These are phyloP conservation scores for Pisolithus orientalis DNA, from an alignment of 768 basidiomycete genomes.

Conservation along the genomic window DNA sequence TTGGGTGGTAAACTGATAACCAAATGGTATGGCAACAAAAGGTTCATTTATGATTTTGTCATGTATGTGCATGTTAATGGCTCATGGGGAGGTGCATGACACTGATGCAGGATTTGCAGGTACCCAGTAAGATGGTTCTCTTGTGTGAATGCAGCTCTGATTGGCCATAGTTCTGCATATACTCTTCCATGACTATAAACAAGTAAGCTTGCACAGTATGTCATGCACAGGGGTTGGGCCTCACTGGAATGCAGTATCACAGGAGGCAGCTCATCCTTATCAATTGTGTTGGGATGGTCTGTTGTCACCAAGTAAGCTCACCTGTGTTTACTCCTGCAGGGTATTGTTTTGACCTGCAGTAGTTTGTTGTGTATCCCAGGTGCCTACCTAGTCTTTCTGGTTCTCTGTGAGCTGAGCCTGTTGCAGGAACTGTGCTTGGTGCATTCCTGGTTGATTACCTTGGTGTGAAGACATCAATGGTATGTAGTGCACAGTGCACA, in stretches of 20 bases:
- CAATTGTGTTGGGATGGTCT: constrained; percentile 75
- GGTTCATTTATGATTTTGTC: constrained; percentile 81
- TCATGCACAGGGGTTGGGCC: background rate
- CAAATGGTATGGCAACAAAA: constrained; percentile 13
- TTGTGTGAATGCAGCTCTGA: background rate
- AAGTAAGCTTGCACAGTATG: constrained; percentile 31
- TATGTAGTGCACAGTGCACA: constrained; percentile 15
- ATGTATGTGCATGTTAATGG: constrained; percentile 36
- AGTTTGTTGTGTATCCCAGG: constrained; percentile 51
- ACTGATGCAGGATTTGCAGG: constrained; percentile 24
- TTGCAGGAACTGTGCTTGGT: constrained; percentile 27
- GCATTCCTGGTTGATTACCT: constrained; percentile 73
- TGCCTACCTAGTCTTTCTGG: constrained; percentile 34
- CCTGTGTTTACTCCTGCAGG: constrained; percentile 37
- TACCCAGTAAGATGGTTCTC: constrained; percentile 51
- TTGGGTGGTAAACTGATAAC: background rate
- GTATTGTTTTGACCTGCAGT: constrained; percentile 71
- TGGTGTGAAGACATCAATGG: constrained; percentile 74
- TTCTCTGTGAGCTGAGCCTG: too few relatives aligned
- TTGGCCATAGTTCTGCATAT: constrained; percentile 61
- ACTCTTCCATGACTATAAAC: constrained; percentile 69
- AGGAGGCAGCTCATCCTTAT: constrained; percentile 43
- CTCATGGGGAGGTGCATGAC: background rate
- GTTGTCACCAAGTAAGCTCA: constrained; percentile 72
- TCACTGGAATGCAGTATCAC: constrained; percentile 42